These are phyloP conservation scores for Ilex asprella DNA, from an alignment of 257 asterid species.

Conservation along the genomic window DNA sequence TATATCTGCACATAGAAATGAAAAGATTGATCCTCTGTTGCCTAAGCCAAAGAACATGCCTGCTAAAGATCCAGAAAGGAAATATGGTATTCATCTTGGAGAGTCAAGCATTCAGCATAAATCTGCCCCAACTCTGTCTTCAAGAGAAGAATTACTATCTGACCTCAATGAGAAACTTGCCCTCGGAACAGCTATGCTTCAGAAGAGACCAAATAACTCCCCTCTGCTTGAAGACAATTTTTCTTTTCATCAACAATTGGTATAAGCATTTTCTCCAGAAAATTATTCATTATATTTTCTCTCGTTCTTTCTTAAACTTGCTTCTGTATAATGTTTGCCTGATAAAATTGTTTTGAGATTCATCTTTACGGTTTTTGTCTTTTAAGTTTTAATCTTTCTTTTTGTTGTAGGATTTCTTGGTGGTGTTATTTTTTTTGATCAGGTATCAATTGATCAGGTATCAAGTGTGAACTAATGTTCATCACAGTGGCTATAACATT, in stretches of 20 bases:
- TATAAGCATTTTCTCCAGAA: conserved; percentile 1
- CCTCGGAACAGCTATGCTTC: not conserved
- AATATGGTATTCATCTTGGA: not conserved
- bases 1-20: conserved; percentile 18
- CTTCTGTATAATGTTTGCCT: not conserved
- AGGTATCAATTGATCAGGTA: too few relatives aligned
- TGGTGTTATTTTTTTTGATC: not conserved
- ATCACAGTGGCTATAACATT: not conserved
- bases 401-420: too few relatives aligned
- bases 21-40: not conserved
- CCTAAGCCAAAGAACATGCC: conserved; percentile 10
- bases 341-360: not conserved
- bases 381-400: not conserved
- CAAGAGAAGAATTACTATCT: conserved; percentile 12
- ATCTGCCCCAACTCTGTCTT: conserved; percentile 6
- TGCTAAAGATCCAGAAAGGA: conserved; percentile 2
- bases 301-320: not conserved
- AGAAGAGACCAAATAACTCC: conserved; percentile 4
- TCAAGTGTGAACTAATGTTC: not conserved
- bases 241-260: conserved; percentile 11
- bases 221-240: not conserved
- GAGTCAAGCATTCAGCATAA: not conserved
- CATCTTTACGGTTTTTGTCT: not conserved
- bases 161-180: conserved; percentile 21
- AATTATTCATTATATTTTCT: not conserved